These are phyloP conservation scores for Fusarium acutatum DNA, from an alignment of 2,329 filamentous ascomycete genomes.

Conservation along the genomic window DNA sequence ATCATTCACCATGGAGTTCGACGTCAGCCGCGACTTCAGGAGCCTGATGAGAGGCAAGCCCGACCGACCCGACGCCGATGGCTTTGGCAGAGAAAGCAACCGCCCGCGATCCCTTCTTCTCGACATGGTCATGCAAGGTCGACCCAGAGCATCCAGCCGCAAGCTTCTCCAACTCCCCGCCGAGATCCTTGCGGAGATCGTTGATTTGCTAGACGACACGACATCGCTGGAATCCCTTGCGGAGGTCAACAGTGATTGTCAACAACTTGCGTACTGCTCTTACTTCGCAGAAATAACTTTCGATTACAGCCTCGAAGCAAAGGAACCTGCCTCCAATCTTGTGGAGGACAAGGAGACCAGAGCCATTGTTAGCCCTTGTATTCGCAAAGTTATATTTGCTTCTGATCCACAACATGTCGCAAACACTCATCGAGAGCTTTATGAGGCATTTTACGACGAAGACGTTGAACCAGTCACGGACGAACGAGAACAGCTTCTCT, in stretches of 20 bases:
- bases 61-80: not conserved
- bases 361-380: too few relatives aligned
- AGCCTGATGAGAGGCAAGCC: too few relatives aligned
- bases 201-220: too few relatives aligned
- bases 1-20: not conserved
- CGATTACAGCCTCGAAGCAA: conserved; percentile 2
- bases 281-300: conserved; percentile 23
- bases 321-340: not conserved
- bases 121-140: not conserved
- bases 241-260: conserved; percentile 30
- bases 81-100: not conserved
- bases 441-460: not conserved
- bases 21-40: too few relatives aligned
- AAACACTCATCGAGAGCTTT: not conserved
- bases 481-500: not conserved
- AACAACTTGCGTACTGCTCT: conserved; percentile 11
- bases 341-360: not conserved
- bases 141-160: not conserved
- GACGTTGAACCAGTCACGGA: not conserved
- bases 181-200: too few relatives aligned
- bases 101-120: not conserved
- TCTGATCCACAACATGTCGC: not conserved
- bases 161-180: not conserved
- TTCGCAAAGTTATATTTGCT: not conserved
- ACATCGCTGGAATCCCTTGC: not conserved